Evolutionary conservation across 345 rosid species (phyloP).

Genomic region (Toxicodendron radicans): DNA sequence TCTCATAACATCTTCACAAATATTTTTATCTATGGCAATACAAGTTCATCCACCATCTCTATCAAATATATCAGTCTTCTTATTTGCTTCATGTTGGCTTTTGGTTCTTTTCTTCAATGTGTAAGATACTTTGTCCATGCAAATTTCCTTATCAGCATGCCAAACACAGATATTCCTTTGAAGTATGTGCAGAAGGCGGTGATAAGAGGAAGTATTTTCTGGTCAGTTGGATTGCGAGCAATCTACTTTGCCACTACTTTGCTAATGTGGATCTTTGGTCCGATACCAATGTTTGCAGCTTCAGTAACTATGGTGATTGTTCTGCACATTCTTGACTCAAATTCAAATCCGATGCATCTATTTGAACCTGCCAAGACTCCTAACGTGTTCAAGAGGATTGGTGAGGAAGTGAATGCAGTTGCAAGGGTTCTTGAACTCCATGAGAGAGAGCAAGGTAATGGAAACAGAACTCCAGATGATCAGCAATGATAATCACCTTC

Average conservation of each 20-base stretch:
- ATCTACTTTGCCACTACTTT: slow-evolving; percentile 32
- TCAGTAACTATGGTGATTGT: slow-evolving; percentile 27
- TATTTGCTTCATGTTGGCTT: slow-evolving; percentile 36
- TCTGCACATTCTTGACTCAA: slow-evolving; percentile 29
- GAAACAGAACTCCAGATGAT: background rate
- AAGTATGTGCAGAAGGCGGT: slow-evolving; percentile 25
- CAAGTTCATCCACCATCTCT: slow-evolving; percentile 18
- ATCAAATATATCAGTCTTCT: slow-evolving; percentile 35
- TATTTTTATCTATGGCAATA: slow-evolving; percentile 28
- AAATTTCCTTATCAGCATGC: slow-evolving; percentile 35
- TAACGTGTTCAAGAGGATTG: background rate
- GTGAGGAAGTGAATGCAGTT: slow-evolving; percentile 15
- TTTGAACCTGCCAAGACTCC: slow-evolving; percentile 17
- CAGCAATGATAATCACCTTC: background rate
- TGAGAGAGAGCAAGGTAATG: background rate
- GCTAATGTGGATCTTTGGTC: slow-evolving; percentile 41
- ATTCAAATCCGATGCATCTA: slow-evolving; percentile 23
- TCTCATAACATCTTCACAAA: slow-evolving; percentile 15
- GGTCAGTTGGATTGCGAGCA: slow-evolving; percentile 30
- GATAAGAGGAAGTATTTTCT: slow-evolving; percentile 26
- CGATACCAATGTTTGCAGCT: slow-evolving; percentile 34
- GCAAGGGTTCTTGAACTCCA: slow-evolving; percentile 13
- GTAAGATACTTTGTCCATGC: slow-evolving; percentile 26
- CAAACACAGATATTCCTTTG: slow-evolving; percentile 27
- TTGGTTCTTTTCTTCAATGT: slow-evolving; percentile 33